Evolutionary conservation across 1,284 basidiomycete genomes (phyloP).

Genomic region (Ustilago bromivora): DNA sequence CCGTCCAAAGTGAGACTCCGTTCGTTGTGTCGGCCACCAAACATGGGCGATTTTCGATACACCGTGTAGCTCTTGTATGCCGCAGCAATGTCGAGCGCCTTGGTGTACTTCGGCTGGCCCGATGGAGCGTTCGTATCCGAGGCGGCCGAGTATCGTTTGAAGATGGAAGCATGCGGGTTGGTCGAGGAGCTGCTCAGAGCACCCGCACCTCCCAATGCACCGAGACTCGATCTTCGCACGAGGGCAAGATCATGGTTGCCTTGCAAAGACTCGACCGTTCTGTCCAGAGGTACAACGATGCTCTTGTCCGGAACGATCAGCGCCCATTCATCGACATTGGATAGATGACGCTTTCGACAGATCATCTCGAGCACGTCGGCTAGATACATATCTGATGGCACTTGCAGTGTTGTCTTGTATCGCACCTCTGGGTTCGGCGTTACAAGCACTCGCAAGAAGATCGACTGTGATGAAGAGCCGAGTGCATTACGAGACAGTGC

Average conservation of each 20-base stretch:
- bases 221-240: constrained; percentile 75
- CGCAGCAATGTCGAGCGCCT: constrained; percentile 65
- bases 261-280: constrained; percentile 92
- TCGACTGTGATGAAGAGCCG: constrained; percentile 47
- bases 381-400: constrained; percentile 88
- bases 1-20: constrained; percentile 93
- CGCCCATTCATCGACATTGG: constrained; percentile 63
- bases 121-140: constrained; percentile 74
- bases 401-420: constrained; percentile 69
- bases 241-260: constrained; percentile 86
- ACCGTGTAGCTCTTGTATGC: constrained; percentile 92
- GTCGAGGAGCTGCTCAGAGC: constrained; percentile 73
- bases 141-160: constrained; percentile 73
- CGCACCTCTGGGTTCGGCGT: constrained; percentile 62
- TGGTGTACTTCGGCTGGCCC: constrained; percentile 73
- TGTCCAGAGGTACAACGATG: constrained; percentile 89
- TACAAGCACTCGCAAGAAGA: constrained; percentile 62
- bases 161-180: constrained; percentile 80
- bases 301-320: constrained; percentile 63
- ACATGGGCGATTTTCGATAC: constrained; percentile 86
- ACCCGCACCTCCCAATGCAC: constrained; percentile 69
- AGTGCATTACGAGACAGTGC: constrained; percentile 48
- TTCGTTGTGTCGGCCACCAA: constrained; percentile 84
- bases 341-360: constrained; percentile 63
- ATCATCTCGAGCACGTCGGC: constrained; percentile 86